These are phyloP conservation scores for Eutypella sp. DNA, from an alignment of 2,329 filamentous ascomycete genomes.

Conservation along the genomic window DNA sequence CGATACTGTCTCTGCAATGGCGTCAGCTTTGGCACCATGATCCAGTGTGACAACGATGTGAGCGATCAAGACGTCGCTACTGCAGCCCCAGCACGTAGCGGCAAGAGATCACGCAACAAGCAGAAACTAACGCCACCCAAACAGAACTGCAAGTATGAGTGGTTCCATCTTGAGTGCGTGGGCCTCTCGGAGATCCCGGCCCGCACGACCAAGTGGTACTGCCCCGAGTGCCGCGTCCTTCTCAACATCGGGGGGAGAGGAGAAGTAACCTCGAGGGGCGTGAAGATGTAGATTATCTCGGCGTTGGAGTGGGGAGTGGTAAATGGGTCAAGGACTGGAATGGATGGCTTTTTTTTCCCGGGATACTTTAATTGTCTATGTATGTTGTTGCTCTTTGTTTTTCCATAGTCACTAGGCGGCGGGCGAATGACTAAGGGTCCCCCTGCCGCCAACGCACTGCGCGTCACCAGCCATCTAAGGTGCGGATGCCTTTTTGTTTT, in stretches of 20 bases:
- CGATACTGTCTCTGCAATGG: slow-evolving; percentile 75
- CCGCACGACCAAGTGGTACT: slow-evolving; percentile 78
- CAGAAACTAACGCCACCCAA: slow-evolving; percentile 19
- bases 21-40: slow-evolving; percentile 79
- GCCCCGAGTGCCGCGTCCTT: slow-evolving; percentile 65
- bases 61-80: slow-evolving; percentile 30
- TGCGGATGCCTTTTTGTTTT: no score
- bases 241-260: slow-evolving; percentile 60
- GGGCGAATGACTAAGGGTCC: no score
- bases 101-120: slow-evolving; percentile 8
- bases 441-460: no score
- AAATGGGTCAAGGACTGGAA: not conserved
- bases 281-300: slow-evolving; percentile 36
- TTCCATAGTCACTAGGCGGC: no score
- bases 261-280: slow-evolving; percentile 55
- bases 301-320: not conserved
- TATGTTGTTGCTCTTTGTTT: no score
- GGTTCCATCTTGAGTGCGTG: slow-evolving; percentile 81
- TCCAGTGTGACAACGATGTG: slow-evolving; percentile 77
- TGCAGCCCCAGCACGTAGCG: slow-evolving; percentile 10
- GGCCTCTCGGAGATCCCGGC: slow-evolving; percentile 63
- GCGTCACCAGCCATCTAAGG: no score
- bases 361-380: no score
- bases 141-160: slow-evolving; percentile 70
- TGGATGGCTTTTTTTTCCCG: no score